Percentiles rank a stretch among this genome's conserved stretches.
Evolutionary conservation across 1,284 basidiomycete species (phyloP).

Genomic region (Ganoderma leucocontextum): DNA sequence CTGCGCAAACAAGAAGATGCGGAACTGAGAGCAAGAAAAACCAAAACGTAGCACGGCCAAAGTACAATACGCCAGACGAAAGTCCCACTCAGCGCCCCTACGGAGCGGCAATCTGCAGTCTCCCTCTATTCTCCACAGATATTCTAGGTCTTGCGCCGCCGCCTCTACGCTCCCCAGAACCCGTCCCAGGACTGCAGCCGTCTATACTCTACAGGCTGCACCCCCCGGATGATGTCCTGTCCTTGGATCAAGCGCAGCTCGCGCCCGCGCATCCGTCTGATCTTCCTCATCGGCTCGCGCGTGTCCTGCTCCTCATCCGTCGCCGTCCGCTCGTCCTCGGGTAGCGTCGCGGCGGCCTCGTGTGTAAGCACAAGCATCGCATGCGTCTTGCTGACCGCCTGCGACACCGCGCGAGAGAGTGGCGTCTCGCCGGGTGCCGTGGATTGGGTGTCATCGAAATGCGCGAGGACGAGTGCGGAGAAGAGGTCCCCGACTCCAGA

Average conservation of each 20-base stretch:
- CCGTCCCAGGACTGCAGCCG: constrained; percentile 48
- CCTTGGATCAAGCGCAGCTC: constrained; percentile 86
- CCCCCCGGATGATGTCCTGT: constrained; percentile 60
- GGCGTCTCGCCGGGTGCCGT: constrained; percentile 48
- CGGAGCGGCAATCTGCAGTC: background rate
- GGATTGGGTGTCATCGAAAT: constrained; percentile 56
- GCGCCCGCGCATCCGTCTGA: constrained; percentile 78
- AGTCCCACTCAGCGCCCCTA: background rate
- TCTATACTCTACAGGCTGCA: constrained; percentile 37
- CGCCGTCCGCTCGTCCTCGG: constrained; percentile 59
- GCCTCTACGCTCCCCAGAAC: constrained; percentile 47
- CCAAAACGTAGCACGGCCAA: no score
- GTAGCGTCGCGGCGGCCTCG: constrained; percentile 60
- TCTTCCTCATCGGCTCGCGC: constrained; percentile 68
- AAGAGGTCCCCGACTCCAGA: constrained; percentile 98
- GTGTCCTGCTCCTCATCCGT: constrained; percentile 82
- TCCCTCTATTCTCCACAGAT: background rate
- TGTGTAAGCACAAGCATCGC: constrained; percentile 83
- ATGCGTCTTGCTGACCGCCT: constrained; percentile 86
- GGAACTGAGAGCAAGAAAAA: no score
- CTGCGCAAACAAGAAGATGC: no score
- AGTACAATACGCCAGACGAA: background rate
- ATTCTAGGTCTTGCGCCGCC: background rate
- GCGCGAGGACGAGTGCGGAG: constrained; percentile 90
- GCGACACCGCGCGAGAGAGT: constrained; percentile 67